phyloP scores from a whole-genome alignment of 805 yeast species.

The Wickerhamiella nectarea region DNA sequence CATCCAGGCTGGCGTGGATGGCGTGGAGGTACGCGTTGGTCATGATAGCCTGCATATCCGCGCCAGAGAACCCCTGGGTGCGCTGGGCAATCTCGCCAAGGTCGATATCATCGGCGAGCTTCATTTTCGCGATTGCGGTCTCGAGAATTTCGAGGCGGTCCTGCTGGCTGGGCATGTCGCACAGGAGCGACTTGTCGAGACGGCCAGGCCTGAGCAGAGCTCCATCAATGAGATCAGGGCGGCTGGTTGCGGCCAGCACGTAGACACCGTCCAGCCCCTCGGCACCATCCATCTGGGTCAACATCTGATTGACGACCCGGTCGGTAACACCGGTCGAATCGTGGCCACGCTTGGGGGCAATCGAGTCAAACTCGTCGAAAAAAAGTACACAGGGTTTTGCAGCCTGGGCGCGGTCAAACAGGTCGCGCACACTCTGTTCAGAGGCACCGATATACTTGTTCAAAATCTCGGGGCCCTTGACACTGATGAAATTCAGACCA shows the following conservation, averaged over 20 bases:
- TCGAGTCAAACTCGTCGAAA: constrained; percentile 92
- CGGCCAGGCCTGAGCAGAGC: constrained; percentile 94
- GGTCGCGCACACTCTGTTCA: constrained; percentile 84
- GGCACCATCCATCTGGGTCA: constrained; percentile 98
- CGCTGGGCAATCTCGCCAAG: constrained; percentile 39
- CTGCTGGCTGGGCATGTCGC: constrained; percentile 65
- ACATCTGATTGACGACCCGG: constrained; percentile 89
- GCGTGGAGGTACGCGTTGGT: constrained; percentile 86
- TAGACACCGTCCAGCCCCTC: constrained; percentile 96
- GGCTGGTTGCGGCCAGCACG: constrained; percentile 87
- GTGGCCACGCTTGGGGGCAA: constrained; percentile 95
- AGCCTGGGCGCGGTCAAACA: constrained; percentile 87
- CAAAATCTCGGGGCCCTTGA: constrained; percentile 90
- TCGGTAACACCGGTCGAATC: constrained; percentile 97
- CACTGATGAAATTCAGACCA: constrained; percentile 82
- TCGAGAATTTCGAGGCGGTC: constrained; percentile 64
- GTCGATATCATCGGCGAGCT: constrained; percentile 37
- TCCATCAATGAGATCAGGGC: constrained; percentile 92
- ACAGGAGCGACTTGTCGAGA: constrained; percentile 78
- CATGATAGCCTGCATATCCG: constrained; percentile 84
- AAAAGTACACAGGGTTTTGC: constrained; percentile 88
- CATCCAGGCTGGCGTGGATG: constrained; percentile 39
- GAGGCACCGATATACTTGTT: constrained; percentile 96
- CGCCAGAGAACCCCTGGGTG: constrained; percentile 80
- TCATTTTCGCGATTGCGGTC: constrained; percentile 45